These are phyloP conservation scores for Yamadazyma dendronema DNA, from an alignment of 1,139 yeast species.

Conservation along the genomic window DNA sequence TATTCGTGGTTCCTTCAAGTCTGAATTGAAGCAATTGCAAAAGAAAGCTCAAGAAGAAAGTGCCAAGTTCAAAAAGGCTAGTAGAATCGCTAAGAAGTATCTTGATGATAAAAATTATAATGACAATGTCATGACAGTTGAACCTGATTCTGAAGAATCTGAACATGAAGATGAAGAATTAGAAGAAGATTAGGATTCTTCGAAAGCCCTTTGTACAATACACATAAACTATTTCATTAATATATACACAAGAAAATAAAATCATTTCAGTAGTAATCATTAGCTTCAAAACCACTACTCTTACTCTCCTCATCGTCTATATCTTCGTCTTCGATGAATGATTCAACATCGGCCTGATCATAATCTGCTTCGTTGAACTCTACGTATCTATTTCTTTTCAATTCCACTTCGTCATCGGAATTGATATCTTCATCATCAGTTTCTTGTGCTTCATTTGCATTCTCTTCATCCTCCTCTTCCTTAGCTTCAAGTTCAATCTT, in stretches of 20 bases:
- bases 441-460: conserved; percentile 17
- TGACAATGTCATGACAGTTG: conserved; percentile 58
- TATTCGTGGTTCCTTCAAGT: conserved; percentile 67
- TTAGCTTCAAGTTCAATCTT: conserved; percentile 82
- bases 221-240: conserved; percentile 9
- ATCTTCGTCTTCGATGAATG: conserved; percentile 18
- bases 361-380: conserved; percentile 50
- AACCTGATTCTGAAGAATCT: conserved; percentile 57
- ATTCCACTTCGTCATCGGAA: conserved; percentile 44
- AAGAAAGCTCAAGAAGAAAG: conserved; percentile 58
- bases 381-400: conserved; percentile 42
- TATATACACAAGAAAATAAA: conserved; percentile 8
- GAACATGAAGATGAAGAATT: conserved; percentile 48
- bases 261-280: conserved; percentile 38
- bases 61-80: conserved; percentile 51
- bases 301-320: conserved; percentile 23
- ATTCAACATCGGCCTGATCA: conserved; percentile 40
- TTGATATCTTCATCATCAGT: conserved; percentile 29
- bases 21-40: conserved; percentile 56
- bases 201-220: conserved; percentile 7
- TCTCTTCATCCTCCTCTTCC: conserved; percentile 36
- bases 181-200: conserved; percentile 10
- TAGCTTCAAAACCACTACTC: conserved; percentile 37
- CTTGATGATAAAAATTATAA: conserved; percentile 37
- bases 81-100: conserved; percentile 75